These are phyloP conservation scores for Ophiostoma angusticollis DNA, from an alignment of 2,329 filamentous ascomycete genomes.

Conservation along the genomic window DNA sequence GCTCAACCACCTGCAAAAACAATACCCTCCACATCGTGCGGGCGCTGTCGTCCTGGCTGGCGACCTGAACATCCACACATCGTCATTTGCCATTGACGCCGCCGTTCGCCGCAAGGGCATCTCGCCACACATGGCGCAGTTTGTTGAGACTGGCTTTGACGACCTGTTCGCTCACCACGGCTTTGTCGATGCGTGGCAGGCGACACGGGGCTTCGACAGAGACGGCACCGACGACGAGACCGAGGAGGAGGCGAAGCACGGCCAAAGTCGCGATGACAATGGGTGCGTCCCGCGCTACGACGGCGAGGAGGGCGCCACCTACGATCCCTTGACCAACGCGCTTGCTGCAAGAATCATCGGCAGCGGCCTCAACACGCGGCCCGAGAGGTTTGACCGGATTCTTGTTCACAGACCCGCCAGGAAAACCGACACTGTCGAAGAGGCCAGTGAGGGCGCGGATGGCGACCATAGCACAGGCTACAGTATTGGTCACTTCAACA, in stretches of 20 bases:
- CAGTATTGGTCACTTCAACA: slow-evolving; percentile 35
- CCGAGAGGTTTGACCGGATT: slow-evolving; percentile 55
- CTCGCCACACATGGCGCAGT: slow-evolving; percentile 31
- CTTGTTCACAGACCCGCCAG: slow-evolving; percentile 28
- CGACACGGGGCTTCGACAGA: slow-evolving; percentile 29
- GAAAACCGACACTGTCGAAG: neutral
- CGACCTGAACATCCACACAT: slow-evolving; percentile 53
- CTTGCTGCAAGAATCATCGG: slow-evolving; percentile 40
- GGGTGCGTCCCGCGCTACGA: slow-evolving; percentile 24
- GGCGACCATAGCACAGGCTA: slow-evolving; percentile 20
- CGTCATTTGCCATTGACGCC: slow-evolving; percentile 38
- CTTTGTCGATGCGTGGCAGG: slow-evolving; percentile 40
- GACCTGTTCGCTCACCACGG: slow-evolving; percentile 29
- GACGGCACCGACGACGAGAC: slow-evolving; percentile 23
- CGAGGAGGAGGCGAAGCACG: slow-evolving; percentile 6
- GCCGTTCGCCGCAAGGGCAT: slow-evolving; percentile 41
- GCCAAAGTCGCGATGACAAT: slow-evolving; percentile 16
- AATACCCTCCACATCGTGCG: slow-evolving; percentile 21
- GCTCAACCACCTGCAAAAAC: slow-evolving; percentile 28
- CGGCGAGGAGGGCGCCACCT: slow-evolving; percentile 53
- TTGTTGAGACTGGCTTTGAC: slow-evolving; percentile 33
- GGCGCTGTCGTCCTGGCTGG: slow-evolving; percentile 46
- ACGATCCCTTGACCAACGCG: slow-evolving; percentile 44
- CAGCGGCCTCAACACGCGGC: slow-evolving; percentile 35
- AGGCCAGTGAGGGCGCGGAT: neutral